Conservation (phyloP, 2,329 filamentous ascomycete species). For the Simplicillium aogashimaense region DNA sequence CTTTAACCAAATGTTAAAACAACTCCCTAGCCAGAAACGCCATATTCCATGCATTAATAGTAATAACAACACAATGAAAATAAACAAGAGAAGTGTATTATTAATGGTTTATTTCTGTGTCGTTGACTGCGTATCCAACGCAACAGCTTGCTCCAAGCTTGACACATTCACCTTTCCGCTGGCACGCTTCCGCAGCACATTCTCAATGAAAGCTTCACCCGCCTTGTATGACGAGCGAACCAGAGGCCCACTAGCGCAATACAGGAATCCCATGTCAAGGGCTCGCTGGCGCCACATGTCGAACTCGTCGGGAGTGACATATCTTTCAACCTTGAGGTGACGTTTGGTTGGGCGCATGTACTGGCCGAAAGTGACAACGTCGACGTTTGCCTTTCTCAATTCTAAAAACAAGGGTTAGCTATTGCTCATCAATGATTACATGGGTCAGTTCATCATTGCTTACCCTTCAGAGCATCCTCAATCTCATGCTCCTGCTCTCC, state of each 20-base stretch:
- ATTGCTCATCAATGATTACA: neutral
- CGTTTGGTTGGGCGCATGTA: slow-evolving; percentile 99
- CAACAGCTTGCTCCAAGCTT: slow-evolving; percentile 26
- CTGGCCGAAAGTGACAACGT: slow-evolving; percentile 98
- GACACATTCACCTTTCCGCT: slow-evolving; percentile 26
- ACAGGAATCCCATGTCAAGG: slow-evolving; percentile 91
- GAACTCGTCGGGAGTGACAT: slow-evolving; percentile 84
- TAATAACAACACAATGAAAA: too few relatives aligned
- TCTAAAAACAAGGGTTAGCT: slow-evolving; percentile 32
- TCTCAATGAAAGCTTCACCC: slow-evolving; percentile 97
- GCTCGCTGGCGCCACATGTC: slow-evolving; percentile 86
- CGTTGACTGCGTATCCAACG: slow-evolving; percentile 19
- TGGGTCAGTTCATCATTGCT: slow-evolving; percentile 10
- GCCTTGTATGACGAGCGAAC: slow-evolving; percentile 97
- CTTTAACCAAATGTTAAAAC: neutral
- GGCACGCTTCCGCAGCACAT: slow-evolving; percentile 79
- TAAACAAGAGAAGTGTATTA: neutral
- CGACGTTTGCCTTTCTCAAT: slow-evolving; percentile 70
- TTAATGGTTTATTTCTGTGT: slow-evolving; percentile 3
- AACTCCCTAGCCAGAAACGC: neutral
- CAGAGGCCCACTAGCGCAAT: slow-evolving; percentile 86
- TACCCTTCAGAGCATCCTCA: slow-evolving; percentile 64
- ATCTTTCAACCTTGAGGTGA: slow-evolving; percentile 94
- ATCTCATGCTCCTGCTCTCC: slow-evolving; percentile 87
- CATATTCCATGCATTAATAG: neutral